Percentiles rank a stretch among this genome's conserved stretches.
Evolutionary conservation across 1,284 basidiomycete genomes (phyloP).

Genomic region (Ganoderma lucidum): DNA sequence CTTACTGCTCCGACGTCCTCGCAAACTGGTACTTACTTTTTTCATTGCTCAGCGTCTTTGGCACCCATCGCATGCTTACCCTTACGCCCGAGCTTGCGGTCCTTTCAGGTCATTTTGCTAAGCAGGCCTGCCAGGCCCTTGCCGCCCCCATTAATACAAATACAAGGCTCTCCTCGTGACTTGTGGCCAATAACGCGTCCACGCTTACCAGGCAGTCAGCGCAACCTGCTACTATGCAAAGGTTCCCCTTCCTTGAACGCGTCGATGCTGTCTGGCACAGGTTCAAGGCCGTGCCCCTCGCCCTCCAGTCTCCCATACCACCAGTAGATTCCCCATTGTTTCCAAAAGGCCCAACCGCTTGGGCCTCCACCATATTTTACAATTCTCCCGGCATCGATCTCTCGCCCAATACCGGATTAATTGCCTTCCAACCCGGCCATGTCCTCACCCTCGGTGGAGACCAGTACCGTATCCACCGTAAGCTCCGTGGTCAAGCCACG

Average conservation of each 20-base stretch:
- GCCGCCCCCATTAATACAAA: too few relatives aligned
- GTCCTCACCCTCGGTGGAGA: background rate
- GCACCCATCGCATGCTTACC: too few relatives aligned
- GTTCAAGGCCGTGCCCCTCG: background rate
- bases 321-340: background rate
- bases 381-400: background rate
- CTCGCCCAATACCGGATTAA: background rate
- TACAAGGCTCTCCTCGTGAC: too few relatives aligned
- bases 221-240: background rate
- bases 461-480: slow-evolving; percentile 5
- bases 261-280: background rate
- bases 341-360: background rate
- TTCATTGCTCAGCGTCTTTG: too few relatives aligned
- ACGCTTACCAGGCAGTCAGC: too few relatives aligned
- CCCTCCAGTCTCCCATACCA: background rate
- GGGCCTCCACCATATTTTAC: background rate
- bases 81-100: too few relatives aligned
- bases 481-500: background rate
- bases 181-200: too few relatives aligned
- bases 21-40: background rate
- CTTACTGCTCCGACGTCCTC: too few relatives aligned
- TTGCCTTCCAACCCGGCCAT: slow-evolving; percentile 1
- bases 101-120: too few relatives aligned
- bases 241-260: background rate
- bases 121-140: too few relatives aligned